Evolutionary conservation across 1,284 basidiomycete species (phyloP).

Genomic region (Malassezia pachydermatis): DNA sequence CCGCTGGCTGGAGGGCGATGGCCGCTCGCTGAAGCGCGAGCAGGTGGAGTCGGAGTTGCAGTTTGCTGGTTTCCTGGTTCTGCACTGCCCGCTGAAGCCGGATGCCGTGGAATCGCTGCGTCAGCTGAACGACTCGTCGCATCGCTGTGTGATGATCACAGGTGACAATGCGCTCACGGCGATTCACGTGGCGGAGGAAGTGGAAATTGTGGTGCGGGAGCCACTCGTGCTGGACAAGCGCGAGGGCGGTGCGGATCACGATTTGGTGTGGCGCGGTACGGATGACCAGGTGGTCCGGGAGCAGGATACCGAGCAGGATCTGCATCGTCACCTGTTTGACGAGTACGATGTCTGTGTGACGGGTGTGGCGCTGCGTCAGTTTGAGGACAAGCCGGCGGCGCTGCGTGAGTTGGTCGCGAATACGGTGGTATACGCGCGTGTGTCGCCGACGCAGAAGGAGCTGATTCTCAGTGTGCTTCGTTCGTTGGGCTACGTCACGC

Average conservation of each 20-base stretch:
- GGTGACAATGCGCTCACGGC: constrained; percentile 48
- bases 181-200: constrained; percentile 42
- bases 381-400: constrained; percentile 24
- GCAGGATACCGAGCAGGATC: constrained; percentile 24
- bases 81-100: constrained; percentile 47
- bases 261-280: constrained; percentile 38
- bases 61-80: constrained; percentile 46
- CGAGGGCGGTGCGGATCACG: constrained; percentile 29
- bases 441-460: constrained; percentile 46
- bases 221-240: constrained; percentile 39
- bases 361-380: constrained; percentile 42
- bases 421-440: constrained; percentile 46
- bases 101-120: constrained; percentile 40
- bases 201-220: constrained; percentile 46
- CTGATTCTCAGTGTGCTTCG: constrained; percentile 44
- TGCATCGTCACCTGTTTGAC: constrained; percentile 42
- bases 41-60: constrained; percentile 34
- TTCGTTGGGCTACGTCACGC: constrained; percentile 41
- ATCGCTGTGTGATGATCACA: constrained; percentile 48
- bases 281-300: constrained; percentile 37
- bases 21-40: constrained; percentile 31
- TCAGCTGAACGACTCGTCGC: constrained; percentile 44
- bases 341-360: constrained; percentile 47
- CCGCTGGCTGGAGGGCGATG: constrained; percentile 32
- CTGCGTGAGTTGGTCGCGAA: constrained; percentile 44